A percentile compares a stretch with the other conserved stretches of the same genome.
Conservation (phyloP, 352 stramenopile species). For the Globisporangium irregulare region DNA sequence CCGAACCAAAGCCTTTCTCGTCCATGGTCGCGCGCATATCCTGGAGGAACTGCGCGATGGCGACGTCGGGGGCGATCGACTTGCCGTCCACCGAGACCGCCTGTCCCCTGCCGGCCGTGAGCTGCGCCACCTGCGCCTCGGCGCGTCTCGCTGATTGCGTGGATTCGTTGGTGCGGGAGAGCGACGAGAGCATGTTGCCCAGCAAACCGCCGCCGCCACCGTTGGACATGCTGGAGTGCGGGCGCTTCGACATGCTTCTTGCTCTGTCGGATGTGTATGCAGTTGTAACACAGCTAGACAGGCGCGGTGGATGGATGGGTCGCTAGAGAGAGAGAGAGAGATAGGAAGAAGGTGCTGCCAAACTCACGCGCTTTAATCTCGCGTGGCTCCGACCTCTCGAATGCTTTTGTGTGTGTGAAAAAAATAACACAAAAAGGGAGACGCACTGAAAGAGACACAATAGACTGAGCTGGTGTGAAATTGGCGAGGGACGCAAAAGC, state of each 20-base stretch:
- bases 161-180: constrained; percentile 77
- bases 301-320: not conserved
- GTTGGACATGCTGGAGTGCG: constrained; percentile 44
- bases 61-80: constrained; percentile 61
- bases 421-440: not conserved
- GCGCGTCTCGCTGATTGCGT: constrained; percentile 66
- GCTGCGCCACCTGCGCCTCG: constrained; percentile 69
- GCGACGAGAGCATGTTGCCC: constrained; percentile 67
- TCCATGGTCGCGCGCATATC: constrained; percentile 75
- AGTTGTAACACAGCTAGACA: not conserved
- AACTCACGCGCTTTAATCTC: not conserved
- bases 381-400: not conserved
- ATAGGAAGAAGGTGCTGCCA: not conserved
- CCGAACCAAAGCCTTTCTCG: constrained; percentile 70
- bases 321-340: too few relatives aligned
- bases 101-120: constrained; percentile 69
- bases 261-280: not conserved
- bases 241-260: constrained; percentile 58
- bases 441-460: not conserved
- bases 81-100: constrained; percentile 69
- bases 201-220: constrained; percentile 31
- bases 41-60: constrained; percentile 81
- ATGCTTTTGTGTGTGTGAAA: not conserved
- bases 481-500: not conserved
- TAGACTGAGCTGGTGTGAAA: not conserved